Conservation (phyloP, 2,329 filamentous ascomycete species). For the Aspergillus sp. region DNA sequence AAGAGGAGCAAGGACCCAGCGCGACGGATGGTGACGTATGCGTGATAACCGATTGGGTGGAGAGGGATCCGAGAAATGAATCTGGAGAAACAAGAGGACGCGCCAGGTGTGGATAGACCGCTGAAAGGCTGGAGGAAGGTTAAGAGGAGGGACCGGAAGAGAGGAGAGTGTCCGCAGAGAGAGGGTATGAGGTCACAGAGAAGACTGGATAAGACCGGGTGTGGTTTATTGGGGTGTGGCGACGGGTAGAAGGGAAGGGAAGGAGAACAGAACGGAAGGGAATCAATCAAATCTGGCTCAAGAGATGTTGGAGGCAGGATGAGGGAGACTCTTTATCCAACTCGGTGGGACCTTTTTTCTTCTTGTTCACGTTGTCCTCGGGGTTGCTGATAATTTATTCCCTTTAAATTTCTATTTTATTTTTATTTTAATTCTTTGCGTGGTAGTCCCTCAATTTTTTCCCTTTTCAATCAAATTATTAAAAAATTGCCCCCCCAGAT, state of each 20-base stretch:
- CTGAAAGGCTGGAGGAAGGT: conserved; percentile 5
- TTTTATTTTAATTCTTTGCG: not conserved
- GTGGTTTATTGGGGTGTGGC: conserved; percentile 10
- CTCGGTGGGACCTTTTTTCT: conserved; percentile 19
- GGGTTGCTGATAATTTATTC: not conserved
- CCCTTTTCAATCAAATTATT: not conserved
- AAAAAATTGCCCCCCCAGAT: not conserved
- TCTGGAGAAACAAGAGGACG: not conserved
- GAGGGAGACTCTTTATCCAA: conserved; percentile 28
- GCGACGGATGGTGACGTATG: conserved; percentile 7
- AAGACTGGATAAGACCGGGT: conserved; percentile 1
- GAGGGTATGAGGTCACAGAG: conserved; percentile 17
- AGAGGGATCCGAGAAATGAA: conserved; percentile 1
- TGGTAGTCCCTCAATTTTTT: not conserved
- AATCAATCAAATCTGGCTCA: conserved; percentile 2
- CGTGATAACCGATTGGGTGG: conserved; percentile 7
- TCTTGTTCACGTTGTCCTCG: not conserved
- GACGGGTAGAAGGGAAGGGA: conserved; percentile 16
- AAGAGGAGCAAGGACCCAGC: not conserved
- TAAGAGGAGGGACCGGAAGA: not conserved
- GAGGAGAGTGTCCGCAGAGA: conserved; percentile 5
- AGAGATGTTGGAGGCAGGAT: conserved; percentile 11
- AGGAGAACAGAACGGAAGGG: conserved; percentile 21
- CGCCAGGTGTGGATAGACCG: not conserved
- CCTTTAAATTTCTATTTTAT: not conserved